phyloP scores from a whole-genome alignment of 306 rosid genomes.

The Cercis canadensis region DNA sequence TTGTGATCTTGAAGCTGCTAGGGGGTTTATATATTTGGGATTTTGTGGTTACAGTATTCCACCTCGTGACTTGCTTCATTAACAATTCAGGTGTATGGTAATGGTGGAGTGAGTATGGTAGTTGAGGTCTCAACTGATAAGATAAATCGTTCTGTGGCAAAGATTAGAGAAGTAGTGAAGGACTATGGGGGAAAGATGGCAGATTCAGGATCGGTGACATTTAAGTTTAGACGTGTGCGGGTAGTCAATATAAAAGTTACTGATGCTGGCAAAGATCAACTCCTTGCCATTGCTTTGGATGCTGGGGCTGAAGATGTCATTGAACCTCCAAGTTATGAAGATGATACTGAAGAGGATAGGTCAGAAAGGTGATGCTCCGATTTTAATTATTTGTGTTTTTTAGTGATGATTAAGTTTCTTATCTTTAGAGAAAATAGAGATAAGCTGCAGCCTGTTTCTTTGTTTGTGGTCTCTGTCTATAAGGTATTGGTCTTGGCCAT shows the following conservation, averaged over 20 bases:
- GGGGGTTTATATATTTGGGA: constrained; percentile 17
- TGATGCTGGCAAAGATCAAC: constrained; percentile 80
- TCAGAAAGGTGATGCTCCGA: constrained; percentile 63
- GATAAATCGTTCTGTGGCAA: constrained; percentile 80
- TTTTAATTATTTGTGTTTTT: constrained; percentile 25
- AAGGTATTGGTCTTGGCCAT: constrained; percentile 14
- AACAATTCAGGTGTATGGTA: constrained; percentile 75
- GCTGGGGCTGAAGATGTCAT: constrained; percentile 95
- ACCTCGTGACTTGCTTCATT: constrained; percentile 20
- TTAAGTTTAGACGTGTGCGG: constrained; percentile 85
- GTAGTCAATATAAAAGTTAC: constrained; percentile 72
- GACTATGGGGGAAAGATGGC: constrained; percentile 98
- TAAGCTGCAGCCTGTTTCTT: constrained; percentile 23
- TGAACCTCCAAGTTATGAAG: constrained; percentile 82
- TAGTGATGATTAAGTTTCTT: constrained; percentile 15
- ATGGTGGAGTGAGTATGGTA: constrained; percentile 92
- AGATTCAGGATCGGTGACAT: constrained; percentile 84
- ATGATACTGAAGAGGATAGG: constrained; percentile 79
- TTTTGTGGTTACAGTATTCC: constrained; percentile 27
- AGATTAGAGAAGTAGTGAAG: constrained; percentile 80
- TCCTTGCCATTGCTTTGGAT: constrained; percentile 75
- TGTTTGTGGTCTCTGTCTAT: background rate
- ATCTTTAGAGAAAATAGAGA: constrained; percentile 11
- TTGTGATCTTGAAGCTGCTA: background rate
- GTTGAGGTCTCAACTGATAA: constrained; percentile 93